These are phyloP conservation scores for Fusarium anthophilum DNA, from an alignment of 2,329 filamentous ascomycete genomes.

Conservation along the genomic window DNA sequence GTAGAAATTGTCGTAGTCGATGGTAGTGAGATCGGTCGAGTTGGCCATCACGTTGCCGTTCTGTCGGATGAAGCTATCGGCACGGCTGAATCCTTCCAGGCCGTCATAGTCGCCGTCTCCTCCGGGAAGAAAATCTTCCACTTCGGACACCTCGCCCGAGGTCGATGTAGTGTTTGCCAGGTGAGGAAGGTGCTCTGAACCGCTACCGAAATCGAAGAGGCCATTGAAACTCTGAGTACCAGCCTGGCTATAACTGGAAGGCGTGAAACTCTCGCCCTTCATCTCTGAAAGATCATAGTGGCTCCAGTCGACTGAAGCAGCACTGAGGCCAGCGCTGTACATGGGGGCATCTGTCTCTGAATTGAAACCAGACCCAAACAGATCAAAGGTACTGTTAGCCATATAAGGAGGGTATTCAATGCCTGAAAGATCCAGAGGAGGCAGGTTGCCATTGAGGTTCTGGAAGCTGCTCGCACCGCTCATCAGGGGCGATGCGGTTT, in stretches of 20 bases:
- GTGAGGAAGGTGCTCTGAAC: constrained; percentile 63
- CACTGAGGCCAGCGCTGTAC: constrained; percentile 69
- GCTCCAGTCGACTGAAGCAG: constrained; percentile 59
- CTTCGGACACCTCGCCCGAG: constrained; percentile 74
- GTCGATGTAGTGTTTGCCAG: constrained; percentile 68
- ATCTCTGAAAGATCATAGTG: constrained; percentile 58
- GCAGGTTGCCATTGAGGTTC: constrained; percentile 62
- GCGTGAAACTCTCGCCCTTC: constrained; percentile 59
- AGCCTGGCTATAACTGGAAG: constrained; percentile 65
- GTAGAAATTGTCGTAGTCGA: constrained; percentile 67
- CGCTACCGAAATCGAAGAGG: constrained; percentile 60
- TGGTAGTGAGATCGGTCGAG: constrained; percentile 56
- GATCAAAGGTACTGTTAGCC: constrained; percentile 59
- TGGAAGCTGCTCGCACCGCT: constrained; percentile 59
- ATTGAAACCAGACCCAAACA: constrained; percentile 58
- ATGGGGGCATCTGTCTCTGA: constrained; percentile 66
- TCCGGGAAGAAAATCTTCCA: constrained; percentile 65
- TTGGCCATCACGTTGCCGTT: constrained; percentile 53
- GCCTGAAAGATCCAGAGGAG: constrained; percentile 66
- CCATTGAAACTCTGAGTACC: constrained; percentile 61
- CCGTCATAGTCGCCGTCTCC: constrained; percentile 60
- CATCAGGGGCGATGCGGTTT: constrained; percentile 68
- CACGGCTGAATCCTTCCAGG: constrained; percentile 48
- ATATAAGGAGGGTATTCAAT: constrained; percentile 63
- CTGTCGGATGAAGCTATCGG: constrained; percentile 60